Evolutionary conservation across 2,329 filamentous ascomycete species (phyloP), one percentile per base, ranked within the genome.

Genomic region (Botryotinia globosa): DNA sequence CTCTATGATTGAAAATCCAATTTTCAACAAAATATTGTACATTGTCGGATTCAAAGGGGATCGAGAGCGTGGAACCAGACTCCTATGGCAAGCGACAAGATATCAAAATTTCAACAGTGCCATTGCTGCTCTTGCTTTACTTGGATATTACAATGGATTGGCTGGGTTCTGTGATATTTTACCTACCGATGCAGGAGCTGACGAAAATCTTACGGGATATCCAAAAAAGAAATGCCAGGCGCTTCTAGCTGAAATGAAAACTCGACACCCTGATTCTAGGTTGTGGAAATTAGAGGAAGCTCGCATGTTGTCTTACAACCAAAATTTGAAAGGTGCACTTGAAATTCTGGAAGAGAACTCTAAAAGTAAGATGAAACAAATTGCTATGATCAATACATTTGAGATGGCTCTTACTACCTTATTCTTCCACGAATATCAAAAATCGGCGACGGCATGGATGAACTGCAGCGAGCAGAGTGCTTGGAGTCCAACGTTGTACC

Each of bases 11-110:
- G 79, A 80, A 29, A 97, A 96, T 0, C 96, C 96, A 0, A 89
- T 94, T 0, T 97, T 98, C 81, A 91, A 89, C n/a, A 92, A 90
- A 72, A 87, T 99, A 1, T 86, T 98, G 6, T 93, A 91, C 73
- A 91, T 98, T 59, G 92, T 98, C 44, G 96, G 96, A 1, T 98
- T 98, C 83, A 90, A 89, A 74, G 96, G 96, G 45, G 94, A 98
- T 80, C 91, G 94, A 61, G 89, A 93, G 74, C 87, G 91, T 56
- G 96, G 94, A 16, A 86, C 98, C 45, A 86, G 87, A 56, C 92
- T 98, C 88, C 88, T 99, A 7, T 99, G 96, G 96, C 90, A 93
- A 80, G 93, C 94, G 20, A 94, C 93, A 34, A 90, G 90, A 67
- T 96, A 94, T 80, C 84, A 90, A 74, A 97, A 97, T 81, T 88